These are phyloP conservation scores for Phialemoniopsis sp. DNA, from an alignment of 2,329 filamentous ascomycete species.

Conservation along the genomic window DNA sequence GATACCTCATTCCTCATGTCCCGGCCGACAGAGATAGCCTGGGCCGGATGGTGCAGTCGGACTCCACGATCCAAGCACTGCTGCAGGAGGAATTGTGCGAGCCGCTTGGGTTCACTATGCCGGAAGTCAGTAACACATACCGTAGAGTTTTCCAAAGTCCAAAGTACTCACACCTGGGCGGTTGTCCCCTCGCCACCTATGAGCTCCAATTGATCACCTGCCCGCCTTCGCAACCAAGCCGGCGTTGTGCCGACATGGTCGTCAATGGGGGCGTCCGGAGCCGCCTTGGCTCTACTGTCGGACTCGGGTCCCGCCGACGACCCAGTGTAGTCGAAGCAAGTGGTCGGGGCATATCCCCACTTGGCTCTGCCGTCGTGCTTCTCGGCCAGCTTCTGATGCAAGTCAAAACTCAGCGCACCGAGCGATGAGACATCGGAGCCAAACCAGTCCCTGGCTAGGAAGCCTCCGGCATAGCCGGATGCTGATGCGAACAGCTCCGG, in stretches of 20 bases:
- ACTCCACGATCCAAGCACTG: conserved; percentile 58
- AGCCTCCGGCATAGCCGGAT: conserved; percentile 71
- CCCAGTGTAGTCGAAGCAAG: conserved; percentile 47
- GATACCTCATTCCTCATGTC: conserved; percentile 43
- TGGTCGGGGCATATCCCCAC: conserved; percentile 50
- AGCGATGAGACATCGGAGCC: conserved; percentile 50
- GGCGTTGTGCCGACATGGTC: conserved; percentile 24
- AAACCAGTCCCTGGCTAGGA: conserved; percentile 73
- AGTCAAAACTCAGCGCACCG: conserved; percentile 63
- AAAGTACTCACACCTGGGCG: conserved; percentile 56
- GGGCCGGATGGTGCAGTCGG: conserved; percentile 60
- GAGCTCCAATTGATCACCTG: conserved; percentile 53
- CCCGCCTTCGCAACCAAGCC: conserved; percentile 52
- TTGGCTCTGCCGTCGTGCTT: conserved; percentile 49
- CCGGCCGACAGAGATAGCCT: conserved; percentile 44
- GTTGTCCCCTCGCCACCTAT: conserved; percentile 58
- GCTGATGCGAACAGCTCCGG: conserved; percentile 65
- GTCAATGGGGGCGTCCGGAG: conserved; percentile 18
- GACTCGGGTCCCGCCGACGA: conserved; percentile 24
- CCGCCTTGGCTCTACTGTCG: conserved; percentile 26
- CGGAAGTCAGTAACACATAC: background rate
- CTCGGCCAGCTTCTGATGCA: conserved; percentile 63
- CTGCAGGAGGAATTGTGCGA: conserved; percentile 63
- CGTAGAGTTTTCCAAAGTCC: background rate
- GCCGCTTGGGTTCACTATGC: conserved; percentile 52